Evolutionary conservation across 768 basidiomycete genomes (phyloP), one percentile per base, ranked within the genome.

Genomic region (Suillus placidus): DNA sequence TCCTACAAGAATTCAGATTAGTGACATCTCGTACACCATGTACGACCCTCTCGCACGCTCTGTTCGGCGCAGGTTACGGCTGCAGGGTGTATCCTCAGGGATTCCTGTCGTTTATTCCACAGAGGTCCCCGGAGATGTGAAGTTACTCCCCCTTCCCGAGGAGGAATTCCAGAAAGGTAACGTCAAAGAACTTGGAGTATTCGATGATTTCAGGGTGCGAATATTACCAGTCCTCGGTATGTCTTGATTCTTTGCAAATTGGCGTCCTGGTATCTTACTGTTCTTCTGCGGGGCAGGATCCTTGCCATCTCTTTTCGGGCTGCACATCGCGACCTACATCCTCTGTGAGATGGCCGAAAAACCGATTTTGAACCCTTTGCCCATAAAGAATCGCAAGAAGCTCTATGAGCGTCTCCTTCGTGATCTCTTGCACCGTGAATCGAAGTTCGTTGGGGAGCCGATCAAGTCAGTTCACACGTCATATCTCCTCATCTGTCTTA

Each of bases 51-150:
- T 99, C 20, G 97, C 97, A 30, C 90, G 96, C 64, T 86, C 92
- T 26, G 95, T 99, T 34, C 87, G 97, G 5, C 83, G 89, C 34
- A 87, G 92, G 56, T 82, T 94, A 32, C 90, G 90, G 58, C 74
- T 84, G 18, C 79, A 83, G 32, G 88, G 87, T n/a, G 82, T 88
- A 43, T 71, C 83, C 23, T 86, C 84, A 34, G 87, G 89, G 12
- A 91, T 92, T 63, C 91, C 93, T 7, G 95, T 96, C 13, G 94
- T 98, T 13, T 99, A 97, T 78, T 97, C 95, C 4, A 97, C 96
- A 13, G 97, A 99, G 76, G 91, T 94, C 9, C 95, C 95, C 0
- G 84, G 91, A 3, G 90, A 95, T 66, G 87, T 99, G 62, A 92
- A 91, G 70, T 82, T 99, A 4, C 85, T 98, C 13, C 97, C 97